Percentiles rank a stretch among this genome's conserved stretches.
Conservation (phyloP, 2,329 filamentous ascomycete genomes). For the Aspergillus versicolor region DNA sequence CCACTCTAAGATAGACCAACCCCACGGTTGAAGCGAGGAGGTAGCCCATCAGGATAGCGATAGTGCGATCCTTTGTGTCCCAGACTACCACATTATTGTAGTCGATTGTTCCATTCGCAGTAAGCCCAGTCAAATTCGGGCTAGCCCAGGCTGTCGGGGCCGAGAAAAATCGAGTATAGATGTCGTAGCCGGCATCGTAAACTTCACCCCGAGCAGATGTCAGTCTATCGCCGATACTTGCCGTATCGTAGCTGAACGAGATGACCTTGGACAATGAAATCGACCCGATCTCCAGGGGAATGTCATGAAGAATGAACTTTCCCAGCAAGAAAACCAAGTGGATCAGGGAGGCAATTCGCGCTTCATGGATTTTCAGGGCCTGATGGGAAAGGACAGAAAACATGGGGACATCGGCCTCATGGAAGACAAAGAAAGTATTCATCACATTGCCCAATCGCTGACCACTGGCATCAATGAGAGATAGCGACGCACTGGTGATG, state of each 20-base stretch:
- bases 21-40: constrained; percentile 71
- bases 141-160: constrained; percentile 29
- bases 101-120: constrained; percentile 44
- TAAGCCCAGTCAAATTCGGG: constrained; percentile 20
- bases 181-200: constrained; percentile 20
- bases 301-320: constrained; percentile 43
- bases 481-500: constrained; percentile 41
- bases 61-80: constrained; percentile 65
- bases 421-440: constrained; percentile 41
- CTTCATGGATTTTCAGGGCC: constrained; percentile 62
- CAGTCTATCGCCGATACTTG: constrained; percentile 19
- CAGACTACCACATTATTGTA: constrained; percentile 64
- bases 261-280: constrained; percentile 25
- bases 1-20: constrained; percentile 74
- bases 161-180: constrained; percentile 21
- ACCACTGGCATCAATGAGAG: constrained; percentile 43
- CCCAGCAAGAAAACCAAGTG: constrained; percentile 40
- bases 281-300: constrained; percentile 35
- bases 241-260: constrained; percentile 19
- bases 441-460: constrained; percentile 39
- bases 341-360: constrained; percentile 47
- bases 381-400: constrained; percentile 76
- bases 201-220: constrained; percentile 21
- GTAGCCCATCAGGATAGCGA: constrained; percentile 81
- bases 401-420: constrained; percentile 65